Evolutionary conservation across 148 eudicot genomes (phyloP), one percentile per base, ranked within the genome.

Genomic region (Rhododendron ferrugineum): DNA sequence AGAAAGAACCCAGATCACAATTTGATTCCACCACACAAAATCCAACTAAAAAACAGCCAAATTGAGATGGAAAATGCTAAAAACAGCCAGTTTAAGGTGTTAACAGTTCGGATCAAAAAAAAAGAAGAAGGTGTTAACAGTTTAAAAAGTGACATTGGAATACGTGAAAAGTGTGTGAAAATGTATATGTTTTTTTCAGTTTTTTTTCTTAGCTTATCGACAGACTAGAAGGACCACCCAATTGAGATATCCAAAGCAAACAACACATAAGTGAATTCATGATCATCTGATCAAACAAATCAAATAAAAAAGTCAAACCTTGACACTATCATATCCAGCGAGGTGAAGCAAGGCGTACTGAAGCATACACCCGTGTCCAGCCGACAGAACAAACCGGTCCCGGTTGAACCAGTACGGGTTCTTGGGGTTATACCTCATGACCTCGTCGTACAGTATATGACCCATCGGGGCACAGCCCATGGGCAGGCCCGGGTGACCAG

Each of bases 381-480:
- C 99, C 34, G 98, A 96, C 77, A 96, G 88, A 84, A 96, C 99
- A 42, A 96, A 96, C 58, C 99, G 93, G 72, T 96, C 99, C 10
- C 97, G 90, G 75, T 96, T 95, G 46, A 96, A 96, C 99, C 98
- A 96, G 49, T 91, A 94, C 0, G 99, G 98, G 81, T 95, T 96
- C 90, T 96, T 96, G 36, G 98, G 98, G 89, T 95, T 96, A 32
- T 89, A 96, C 89, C 90, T 86, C 98, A 97, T 94, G 64, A 97
- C 85, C 88, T 97, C 99, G 87, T 97, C 99, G 54, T 95, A 97
- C 89, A 95, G 83, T 11, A 97, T 88, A 56, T 97, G 98, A 32
- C 96, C 99, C 94, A 97, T 93, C 46, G 99, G 99, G 22, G 98
- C 99, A 83, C 99, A 97, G 0, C 99, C 99, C 98, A 97, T 97